phyloP scores from a whole-genome alignment of 148 eudicot species.

The Fagopyrum tataricum region DNA sequence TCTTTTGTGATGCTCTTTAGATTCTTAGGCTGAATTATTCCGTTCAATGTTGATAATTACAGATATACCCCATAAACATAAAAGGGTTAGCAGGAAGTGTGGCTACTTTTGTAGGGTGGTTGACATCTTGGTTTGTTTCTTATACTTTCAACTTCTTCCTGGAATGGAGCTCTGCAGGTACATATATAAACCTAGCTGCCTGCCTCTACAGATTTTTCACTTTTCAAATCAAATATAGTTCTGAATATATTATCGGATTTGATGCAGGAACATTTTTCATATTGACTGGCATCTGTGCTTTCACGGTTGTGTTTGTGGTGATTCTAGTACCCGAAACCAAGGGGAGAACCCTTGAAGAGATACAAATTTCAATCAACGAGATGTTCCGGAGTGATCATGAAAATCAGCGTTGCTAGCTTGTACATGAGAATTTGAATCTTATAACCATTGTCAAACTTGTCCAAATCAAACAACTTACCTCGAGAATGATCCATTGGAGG shows the following conservation, averaged over 20 bases:
- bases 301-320: slow-evolving; percentile 1
- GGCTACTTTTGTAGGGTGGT: slow-evolving; percentile 8
- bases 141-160: slow-evolving; percentile 8
- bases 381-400: slow-evolving; percentile 19
- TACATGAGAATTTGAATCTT: too few relatives aligned
- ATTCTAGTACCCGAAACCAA: slow-evolving; percentile 7
- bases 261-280: slow-evolving; percentile 8
- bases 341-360: slow-evolving; percentile 5
- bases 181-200: too few relatives aligned
- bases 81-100: slow-evolving; percentile 15
- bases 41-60: neutral
- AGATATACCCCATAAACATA: slow-evolving; percentile 10
- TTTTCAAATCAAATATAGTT: neutral
- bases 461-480: too few relatives aligned
- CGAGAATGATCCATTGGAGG: too few relatives aligned
- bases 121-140: neutral
- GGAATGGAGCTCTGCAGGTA: slow-evolving; percentile 18
- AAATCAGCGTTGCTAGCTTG: neutral
- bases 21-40: neutral
- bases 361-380: neutral
- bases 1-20: too few relatives aligned
- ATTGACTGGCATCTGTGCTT: neutral
- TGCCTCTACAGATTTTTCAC: too few relatives aligned
- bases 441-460: too few relatives aligned
- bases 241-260: neutral